Percentiles rank a stretch among this genome's conserved stretches.
These are phyloP conservation scores for Populus alba DNA, from an alignment of 345 rosid genomes.

Conservation along the genomic window DNA sequence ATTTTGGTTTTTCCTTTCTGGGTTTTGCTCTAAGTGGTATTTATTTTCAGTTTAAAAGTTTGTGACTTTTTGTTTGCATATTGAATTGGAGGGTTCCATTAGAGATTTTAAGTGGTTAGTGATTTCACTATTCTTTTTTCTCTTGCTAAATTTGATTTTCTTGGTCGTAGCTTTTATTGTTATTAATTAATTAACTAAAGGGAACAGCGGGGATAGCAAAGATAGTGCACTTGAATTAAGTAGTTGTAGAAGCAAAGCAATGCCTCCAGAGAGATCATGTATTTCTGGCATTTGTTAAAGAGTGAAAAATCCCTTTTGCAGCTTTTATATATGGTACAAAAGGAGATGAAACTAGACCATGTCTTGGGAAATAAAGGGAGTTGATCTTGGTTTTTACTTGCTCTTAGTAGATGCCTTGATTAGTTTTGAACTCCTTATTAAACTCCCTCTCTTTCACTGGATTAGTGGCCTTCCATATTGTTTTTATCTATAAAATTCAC, in stretches of 20 bases:
- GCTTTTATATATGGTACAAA: too few relatives aligned
- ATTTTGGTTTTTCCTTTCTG: not conserved
- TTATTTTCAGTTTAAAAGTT: not conserved
- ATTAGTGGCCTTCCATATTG: not conserved
- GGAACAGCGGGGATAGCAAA: not conserved
- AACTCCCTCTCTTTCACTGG: not conserved
- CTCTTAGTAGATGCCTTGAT: too few relatives aligned
- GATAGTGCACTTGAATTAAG: not conserved
- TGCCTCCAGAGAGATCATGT: not conserved
- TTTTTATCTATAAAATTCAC: not conserved
- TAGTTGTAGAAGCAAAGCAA: not conserved
- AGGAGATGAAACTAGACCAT: too few relatives aligned
- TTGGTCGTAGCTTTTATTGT: not conserved
- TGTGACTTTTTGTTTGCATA: not conserved
- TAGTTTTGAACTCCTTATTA: too few relatives aligned
- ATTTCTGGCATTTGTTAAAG: too few relatives aligned
- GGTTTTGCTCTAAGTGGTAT: not conserved
- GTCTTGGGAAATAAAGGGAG: too few relatives aligned
- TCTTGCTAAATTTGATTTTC: not conserved
- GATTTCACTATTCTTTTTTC: not conserved
- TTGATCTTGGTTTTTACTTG: not conserved
- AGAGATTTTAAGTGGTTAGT: not conserved
- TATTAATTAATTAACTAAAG: not conserved
- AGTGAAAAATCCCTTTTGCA: too few relatives aligned
- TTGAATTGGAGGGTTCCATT: not conserved